phyloP scores from a whole-genome alignment of 305 asterid genomes.

The Fraxinus angustifolia region DNA sequence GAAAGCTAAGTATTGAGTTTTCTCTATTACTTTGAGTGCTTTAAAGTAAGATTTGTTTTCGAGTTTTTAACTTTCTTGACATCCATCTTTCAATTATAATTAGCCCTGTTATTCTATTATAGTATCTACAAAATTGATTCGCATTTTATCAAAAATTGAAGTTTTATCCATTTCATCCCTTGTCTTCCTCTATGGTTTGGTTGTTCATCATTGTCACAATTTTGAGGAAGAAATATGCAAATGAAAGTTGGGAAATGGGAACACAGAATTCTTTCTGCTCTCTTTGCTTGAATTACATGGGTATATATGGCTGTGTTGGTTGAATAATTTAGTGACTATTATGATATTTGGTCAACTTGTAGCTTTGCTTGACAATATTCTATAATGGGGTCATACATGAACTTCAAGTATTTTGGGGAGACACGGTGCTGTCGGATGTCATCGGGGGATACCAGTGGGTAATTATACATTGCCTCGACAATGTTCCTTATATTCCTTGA shows the following conservation, averaged over 20 bases:
- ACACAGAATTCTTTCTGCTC: neutral
- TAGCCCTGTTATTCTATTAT: no score
- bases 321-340: constrained; percentile 7
- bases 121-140: neutral
- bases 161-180: neutral
- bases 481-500: constrained; percentile 64
- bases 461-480: constrained; percentile 62
- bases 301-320: neutral
- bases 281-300: neutral
- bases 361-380: constrained; percentile 24
- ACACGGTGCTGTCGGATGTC: constrained; percentile 41
- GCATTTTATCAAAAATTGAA: no score
- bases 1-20: constrained; percentile 30
- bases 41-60: constrained; percentile 17
- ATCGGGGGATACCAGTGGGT: constrained; percentile 37
- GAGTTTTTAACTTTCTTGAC: neutral
- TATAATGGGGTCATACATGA: constrained; percentile 64
- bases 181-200: neutral
- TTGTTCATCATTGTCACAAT: neutral
- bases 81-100: neutral
- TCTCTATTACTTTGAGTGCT: constrained; percentile 2
- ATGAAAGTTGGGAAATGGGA: neutral
- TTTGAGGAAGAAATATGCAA: neutral
- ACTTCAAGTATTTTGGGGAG: constrained; percentile 59
- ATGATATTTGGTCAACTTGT: constrained; percentile 32